phyloP scores from a whole-genome alignment of 768 basidiomycete species.

The Suillus hirtellus region DNA sequence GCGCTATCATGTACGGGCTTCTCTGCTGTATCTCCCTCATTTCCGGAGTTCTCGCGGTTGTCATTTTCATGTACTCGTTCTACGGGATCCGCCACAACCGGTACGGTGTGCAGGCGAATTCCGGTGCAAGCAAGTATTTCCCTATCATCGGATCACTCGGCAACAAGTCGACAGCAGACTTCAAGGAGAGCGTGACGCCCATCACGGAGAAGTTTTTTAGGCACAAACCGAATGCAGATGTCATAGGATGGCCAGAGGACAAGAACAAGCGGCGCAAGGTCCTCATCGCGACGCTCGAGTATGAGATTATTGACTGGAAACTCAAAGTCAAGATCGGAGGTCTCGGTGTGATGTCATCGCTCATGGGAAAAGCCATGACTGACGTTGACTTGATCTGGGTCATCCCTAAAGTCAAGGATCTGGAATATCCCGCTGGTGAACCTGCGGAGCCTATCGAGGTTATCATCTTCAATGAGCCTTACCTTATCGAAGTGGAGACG shows the following conservation, averaged over 20 bases:
- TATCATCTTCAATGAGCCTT: conserved; percentile 93
- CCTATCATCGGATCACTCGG: conserved; percentile 74
- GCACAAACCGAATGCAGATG: conserved; percentile 60
- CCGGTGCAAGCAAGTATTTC: conserved; percentile 76
- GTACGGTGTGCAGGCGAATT: conserved; percentile 80
- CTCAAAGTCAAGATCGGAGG: conserved; percentile 98
- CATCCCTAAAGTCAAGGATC: conserved; percentile 90
- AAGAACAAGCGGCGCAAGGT: conserved; percentile 89
- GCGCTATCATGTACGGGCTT: conserved; percentile 86
- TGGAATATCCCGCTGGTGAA: conserved; percentile 91
- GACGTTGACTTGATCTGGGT: conserved; percentile 96
- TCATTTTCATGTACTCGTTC: conserved; percentile 94
- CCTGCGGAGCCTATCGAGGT: conserved; percentile 94
- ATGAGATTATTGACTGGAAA: conserved; percentile 97
- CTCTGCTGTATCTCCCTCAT: conserved; percentile 80
- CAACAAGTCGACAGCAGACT: conserved; percentile 66
- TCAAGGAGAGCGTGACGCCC: conserved; percentile 58
- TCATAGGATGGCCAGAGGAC: conserved; percentile 97
- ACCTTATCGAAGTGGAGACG: conserved; percentile 94
- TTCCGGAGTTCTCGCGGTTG: conserved; percentile 79
- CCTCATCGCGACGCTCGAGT: conserved; percentile 89
- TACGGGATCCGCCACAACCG: conserved; percentile 95
- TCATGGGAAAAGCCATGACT: conserved; percentile 98
- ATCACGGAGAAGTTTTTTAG: conserved; percentile 72
- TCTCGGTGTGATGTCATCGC: conserved; percentile 94